These are phyloP conservation scores for Ceratocystis variospora DNA, from an alignment of 2,329 filamentous ascomycete genomes.

Conservation along the genomic window DNA sequence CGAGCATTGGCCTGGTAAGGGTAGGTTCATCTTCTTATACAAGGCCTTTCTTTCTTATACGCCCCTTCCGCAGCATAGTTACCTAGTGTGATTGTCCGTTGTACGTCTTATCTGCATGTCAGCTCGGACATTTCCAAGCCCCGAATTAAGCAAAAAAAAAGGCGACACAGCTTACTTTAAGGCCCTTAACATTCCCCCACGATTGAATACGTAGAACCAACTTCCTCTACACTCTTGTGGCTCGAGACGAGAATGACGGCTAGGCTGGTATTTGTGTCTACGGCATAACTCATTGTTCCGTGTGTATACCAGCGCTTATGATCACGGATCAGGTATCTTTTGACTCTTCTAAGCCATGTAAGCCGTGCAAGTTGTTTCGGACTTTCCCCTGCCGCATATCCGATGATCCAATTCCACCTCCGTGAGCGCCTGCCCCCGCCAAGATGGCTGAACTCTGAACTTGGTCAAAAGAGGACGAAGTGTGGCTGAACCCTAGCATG, in stretches of 20 bases:
- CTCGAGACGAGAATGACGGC: not conserved
- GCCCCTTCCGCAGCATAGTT: not conserved
- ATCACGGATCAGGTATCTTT: not conserved
- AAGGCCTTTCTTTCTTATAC: not conserved
- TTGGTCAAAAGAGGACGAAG: not conserved
- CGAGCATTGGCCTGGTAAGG: not conserved
- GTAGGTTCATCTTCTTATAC: not conserved
- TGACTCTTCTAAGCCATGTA: not conserved
- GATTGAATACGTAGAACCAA: not conserved
- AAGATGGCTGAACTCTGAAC: not conserved
- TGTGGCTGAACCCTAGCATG: not conserved
- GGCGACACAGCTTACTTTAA: not conserved
- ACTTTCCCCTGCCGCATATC: conserved; percentile 1
- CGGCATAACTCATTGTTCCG: not conserved
- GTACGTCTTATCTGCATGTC: not conserved
- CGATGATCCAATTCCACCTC: not conserved
- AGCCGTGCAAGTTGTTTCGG: not conserved
- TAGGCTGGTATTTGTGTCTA: not conserved
- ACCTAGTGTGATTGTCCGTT: not conserved
- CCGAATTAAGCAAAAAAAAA: not conserved
- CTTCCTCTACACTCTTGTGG: not conserved
- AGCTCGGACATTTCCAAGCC: not conserved
- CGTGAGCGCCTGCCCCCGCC: not conserved
- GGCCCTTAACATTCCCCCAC: not conserved
- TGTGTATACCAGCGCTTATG: not conserved